Percentiles rank a stretch among this genome's conserved stretches.
These are phyloP conservation scores for Piloderma croceum DNA, from an alignment of 768 basidiomycete genomes.

Conservation along the genomic window DNA sequence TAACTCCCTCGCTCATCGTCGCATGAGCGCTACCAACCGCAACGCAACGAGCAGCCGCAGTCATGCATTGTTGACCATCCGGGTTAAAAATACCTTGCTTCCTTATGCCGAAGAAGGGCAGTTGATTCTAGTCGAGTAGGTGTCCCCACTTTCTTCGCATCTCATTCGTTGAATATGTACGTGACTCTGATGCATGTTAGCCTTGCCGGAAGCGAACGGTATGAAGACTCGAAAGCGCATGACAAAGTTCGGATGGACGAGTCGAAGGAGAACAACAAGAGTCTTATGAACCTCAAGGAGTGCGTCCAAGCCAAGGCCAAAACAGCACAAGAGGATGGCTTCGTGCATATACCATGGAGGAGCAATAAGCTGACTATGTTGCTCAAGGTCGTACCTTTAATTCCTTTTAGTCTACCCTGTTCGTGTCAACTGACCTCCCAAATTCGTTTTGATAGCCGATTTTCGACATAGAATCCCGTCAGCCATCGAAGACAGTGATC, in stretches of 20 bases:
- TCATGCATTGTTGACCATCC: constrained; percentile 30
- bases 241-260: constrained; percentile 32
- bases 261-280: constrained; percentile 31
- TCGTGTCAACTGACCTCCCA: not conserved
- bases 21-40: constrained; percentile 24
- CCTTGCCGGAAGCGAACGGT: constrained; percentile 31
- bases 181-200: constrained; percentile 10
- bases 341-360: constrained; percentile 33
- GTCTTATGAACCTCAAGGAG: constrained; percentile 32
- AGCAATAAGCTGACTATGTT: constrained; percentile 31
- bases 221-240: constrained; percentile 32
- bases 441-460: constrained; percentile 21
- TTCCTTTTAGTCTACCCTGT: not conserved
- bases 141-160: not conserved
- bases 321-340: constrained; percentile 30
- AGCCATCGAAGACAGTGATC: constrained; percentile 25
- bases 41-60: constrained; percentile 30
- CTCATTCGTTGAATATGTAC: not conserved
- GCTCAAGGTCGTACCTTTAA: constrained; percentile 20
- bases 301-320: constrained; percentile 33
- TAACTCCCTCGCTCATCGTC: constrained; percentile 21
- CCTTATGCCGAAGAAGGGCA: constrained; percentile 31
- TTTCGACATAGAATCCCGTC: constrained; percentile 30
- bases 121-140: constrained; percentile 32
- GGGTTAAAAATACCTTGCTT: constrained; percentile 27